Evolutionary conservation across 306 rosid genomes (phyloP), one percentile per base, ranked within the genome.

Genomic region (Notholithocarpus densiflorus): DNA sequence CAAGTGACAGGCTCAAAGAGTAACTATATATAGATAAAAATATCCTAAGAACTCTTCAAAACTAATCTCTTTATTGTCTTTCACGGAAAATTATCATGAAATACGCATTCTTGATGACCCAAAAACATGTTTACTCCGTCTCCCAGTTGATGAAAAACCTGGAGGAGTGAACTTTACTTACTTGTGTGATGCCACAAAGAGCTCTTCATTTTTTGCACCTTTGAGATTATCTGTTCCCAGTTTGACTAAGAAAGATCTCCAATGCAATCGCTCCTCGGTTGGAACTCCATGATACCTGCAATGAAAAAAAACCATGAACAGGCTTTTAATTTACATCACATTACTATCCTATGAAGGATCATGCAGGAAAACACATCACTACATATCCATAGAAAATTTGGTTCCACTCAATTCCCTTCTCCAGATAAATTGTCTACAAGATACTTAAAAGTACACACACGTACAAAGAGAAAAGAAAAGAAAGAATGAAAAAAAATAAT

Each of bases 261-360:
- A 92, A 81, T 95, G 98, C 57, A 91, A 80, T 61, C 98, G 89
- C 71, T 95, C 99, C 90, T 94, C 98, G 0, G 90, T 90, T 48
- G 97, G 98, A 82, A 92, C 98, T 81, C 97, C 98, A 84, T 94
- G 95, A 85, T 92, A 94, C 75, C 98, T 94, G 84, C 73, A 83
- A 81, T 34, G 19, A 20, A 34, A 7, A 14, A 1, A 27, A 15
- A 2, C 5, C 5, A 48, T 48, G 53, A 48, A 13, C 17, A 12
- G 53, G 53, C 14, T 48, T 48, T 48, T 48, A 48, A 48, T 48
- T 48, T 48, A 48, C 53, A 48, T 48, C 17, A 48, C 53, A 48
- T 48, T 48, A 48, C 53, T 48, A 18, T 7, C 45, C 51, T 23
- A 19, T 23, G 20, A 66, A 21, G 10, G 72, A 66, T 19, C 34